These are phyloP conservation scores for Begonia loranthoides DNA, from an alignment of 306 rosid genomes.

Conservation along the genomic window DNA sequence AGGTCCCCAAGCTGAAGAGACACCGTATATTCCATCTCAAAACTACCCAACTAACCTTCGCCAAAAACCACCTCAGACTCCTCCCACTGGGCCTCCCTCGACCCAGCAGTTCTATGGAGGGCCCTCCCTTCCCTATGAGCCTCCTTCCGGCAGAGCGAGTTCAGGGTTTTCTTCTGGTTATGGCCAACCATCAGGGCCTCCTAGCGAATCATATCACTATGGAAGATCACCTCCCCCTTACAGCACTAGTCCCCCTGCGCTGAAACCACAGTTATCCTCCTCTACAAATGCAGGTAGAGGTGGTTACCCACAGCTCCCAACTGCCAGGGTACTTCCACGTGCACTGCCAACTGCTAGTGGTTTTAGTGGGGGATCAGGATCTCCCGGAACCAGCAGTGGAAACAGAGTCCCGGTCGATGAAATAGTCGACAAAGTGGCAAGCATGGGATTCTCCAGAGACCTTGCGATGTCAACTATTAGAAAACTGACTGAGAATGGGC, in stretches of 20 bases:
- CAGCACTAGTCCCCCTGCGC: slow-evolving; percentile 31
- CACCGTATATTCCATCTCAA: slow-evolving; percentile 53
- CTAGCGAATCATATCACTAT: slow-evolving; percentile 43
- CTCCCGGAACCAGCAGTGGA: slow-evolving; percentile 43
- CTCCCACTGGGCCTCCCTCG: slow-evolving; percentile 16
- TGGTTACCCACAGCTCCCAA: slow-evolving; percentile 80
- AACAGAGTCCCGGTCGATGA: slow-evolving; percentile 56
- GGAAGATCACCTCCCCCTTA: slow-evolving; percentile 44
- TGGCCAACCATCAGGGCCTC: slow-evolving; percentile 30
- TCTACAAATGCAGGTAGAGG: slow-evolving; percentile 34
- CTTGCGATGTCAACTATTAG: slow-evolving; percentile 69
- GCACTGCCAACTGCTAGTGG: slow-evolving; percentile 58
- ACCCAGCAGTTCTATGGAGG: no score
- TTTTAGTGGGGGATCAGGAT: slow-evolving; percentile 36
- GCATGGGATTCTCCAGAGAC: slow-evolving; percentile 85
- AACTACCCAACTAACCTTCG: slow-evolving; percentile 47
- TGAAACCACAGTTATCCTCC: slow-evolving; percentile 40
- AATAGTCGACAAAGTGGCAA: slow-evolving; percentile 44
- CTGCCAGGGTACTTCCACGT: slow-evolving; percentile 65
- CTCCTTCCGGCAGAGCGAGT: background rate
- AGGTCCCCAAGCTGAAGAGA: slow-evolving; percentile 59
- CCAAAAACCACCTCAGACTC: slow-evolving; percentile 46
- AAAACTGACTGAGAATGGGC: slow-evolving; percentile 74
- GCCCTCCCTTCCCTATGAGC: no score
- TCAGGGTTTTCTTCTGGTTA: slow-evolving; percentile 23